Percentiles rank a stretch among this genome's conserved stretches.
phyloP scores from a whole-genome alignment of 192 early-diverging fungal genomes.

The Mortierella alpina region DNA sequence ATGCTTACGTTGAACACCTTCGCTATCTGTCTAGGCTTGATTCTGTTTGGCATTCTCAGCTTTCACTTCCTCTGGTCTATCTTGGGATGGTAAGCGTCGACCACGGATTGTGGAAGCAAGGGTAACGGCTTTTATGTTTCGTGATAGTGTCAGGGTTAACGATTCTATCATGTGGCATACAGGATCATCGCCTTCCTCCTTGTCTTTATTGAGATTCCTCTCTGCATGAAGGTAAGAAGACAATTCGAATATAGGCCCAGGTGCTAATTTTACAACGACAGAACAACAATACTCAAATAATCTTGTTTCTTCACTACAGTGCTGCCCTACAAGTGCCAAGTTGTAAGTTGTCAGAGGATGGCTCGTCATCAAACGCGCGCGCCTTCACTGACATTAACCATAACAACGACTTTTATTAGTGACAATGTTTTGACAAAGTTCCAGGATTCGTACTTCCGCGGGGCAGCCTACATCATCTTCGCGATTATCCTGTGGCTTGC shows the following conservation, averaged over 20 bases:
- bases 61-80: slow-evolving; percentile 53
- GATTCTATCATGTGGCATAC: not conserved
- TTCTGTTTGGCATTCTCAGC: slow-evolving; percentile 49
- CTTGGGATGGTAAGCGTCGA: slow-evolving; percentile 54
- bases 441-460: slow-evolving; percentile 63
- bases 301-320: slow-evolving; percentile 25
- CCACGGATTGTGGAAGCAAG: no score
- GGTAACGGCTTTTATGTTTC: not conserved
- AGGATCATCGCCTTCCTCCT: slow-evolving; percentile 66
- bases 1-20: not conserved
- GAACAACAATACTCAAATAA: not conserved
- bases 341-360: slow-evolving; percentile 56
- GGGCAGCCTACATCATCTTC: slow-evolving; percentile 59
- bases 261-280: not conserved
- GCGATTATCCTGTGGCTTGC: slow-evolving; percentile 64
- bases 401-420: slow-evolving; percentile 20
- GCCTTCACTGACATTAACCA: not conserved
- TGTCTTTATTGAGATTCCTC: slow-evolving; percentile 62
- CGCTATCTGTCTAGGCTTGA: slow-evolving; percentile 35
- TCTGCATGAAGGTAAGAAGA: slow-evolving; percentile 61
- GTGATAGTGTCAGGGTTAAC: not conserved
- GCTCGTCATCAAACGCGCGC: not conserved
- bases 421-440: slow-evolving; percentile 59
- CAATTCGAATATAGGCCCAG: not conserved
- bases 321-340: slow-evolving; percentile 61